These are phyloP conservation scores for Ustilaginoidea virens DNA, from an alignment of 2,329 filamentous ascomycete genomes.

Conservation along the genomic window DNA sequence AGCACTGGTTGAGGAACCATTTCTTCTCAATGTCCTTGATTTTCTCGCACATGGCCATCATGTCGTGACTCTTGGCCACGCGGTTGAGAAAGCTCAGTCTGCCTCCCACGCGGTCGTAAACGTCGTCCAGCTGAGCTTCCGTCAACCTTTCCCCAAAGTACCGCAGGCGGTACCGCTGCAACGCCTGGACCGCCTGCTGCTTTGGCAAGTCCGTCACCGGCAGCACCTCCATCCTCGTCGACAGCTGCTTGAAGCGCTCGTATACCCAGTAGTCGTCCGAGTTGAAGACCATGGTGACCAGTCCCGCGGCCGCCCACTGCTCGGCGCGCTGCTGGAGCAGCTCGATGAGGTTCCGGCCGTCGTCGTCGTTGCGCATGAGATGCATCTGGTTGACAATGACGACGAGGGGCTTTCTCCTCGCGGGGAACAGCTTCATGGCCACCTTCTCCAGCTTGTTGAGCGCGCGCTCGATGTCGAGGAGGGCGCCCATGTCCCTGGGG, in stretches of 20 bases:
- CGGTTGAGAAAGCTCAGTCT: slow-evolving; percentile 76
- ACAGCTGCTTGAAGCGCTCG: slow-evolving; percentile 80
- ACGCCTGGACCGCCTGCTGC: slow-evolving; percentile 56
- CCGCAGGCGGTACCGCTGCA: slow-evolving; percentile 64
- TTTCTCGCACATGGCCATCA: slow-evolving; percentile 63
- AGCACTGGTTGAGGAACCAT: slow-evolving; percentile 67
- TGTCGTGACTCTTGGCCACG: slow-evolving; percentile 74
- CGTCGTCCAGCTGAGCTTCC: slow-evolving; percentile 46
- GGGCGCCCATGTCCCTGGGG: slow-evolving; percentile 76
- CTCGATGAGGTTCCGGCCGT: slow-evolving; percentile 85
- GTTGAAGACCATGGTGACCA: slow-evolving; percentile 89
- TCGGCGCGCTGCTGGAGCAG: slow-evolving; percentile 91
- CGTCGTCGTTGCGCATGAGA: slow-evolving; percentile 77
- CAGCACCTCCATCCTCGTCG: slow-evolving; percentile 88
- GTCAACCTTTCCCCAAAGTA: slow-evolving; percentile 53
- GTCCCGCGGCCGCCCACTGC: slow-evolving; percentile 83
- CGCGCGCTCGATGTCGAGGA: slow-evolving; percentile 89
- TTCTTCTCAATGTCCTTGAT: slow-evolving; percentile 55
- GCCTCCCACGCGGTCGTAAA: slow-evolving; percentile 80
- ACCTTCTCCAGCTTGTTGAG: slow-evolving; percentile 98
- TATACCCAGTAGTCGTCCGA: slow-evolving; percentile 98
- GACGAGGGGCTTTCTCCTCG: slow-evolving; percentile 56
- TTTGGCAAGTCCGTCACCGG: slow-evolving; percentile 74
- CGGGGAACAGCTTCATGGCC: slow-evolving; percentile 53
- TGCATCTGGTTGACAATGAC: slow-evolving; percentile 92